Evolutionary conservation across 2,329 filamentous ascomycete species (phyloP).

Genomic region (Xylaria sp.): DNA sequence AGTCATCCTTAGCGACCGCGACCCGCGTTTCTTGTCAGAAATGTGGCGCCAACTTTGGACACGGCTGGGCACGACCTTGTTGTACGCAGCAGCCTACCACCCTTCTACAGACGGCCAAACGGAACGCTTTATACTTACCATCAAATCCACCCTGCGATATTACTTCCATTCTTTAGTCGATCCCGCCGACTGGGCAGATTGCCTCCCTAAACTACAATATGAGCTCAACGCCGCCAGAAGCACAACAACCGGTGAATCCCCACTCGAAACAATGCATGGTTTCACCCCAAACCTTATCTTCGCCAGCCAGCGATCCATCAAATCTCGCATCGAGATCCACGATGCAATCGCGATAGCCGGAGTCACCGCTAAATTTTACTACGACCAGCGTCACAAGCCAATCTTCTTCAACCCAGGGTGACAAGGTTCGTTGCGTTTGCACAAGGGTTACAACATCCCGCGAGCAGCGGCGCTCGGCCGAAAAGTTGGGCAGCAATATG

Average conservation of each 20-base stretch:
- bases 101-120: background rate
- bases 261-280: background rate
- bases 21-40: background rate
- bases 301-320: background rate
- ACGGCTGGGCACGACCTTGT: background rate
- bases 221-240: background rate
- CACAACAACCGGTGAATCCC: background rate
- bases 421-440: background rate
- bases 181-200: background rate
- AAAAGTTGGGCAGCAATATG: constrained; percentile 3
- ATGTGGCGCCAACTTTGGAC: background rate
- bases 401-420: background rate
- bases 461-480: background rate
- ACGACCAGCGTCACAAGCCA: background rate
- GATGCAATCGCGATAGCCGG: background rate
- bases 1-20: background rate
- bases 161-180: background rate
- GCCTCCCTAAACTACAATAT: background rate
- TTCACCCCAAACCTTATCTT: background rate
- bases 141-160: background rate
- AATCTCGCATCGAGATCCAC: background rate
- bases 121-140: background rate
- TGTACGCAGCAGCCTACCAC: background rate
- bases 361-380: background rate
- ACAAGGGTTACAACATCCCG: constrained; percentile 4